Evolutionary conservation across 2,329 filamentous ascomycete species (phyloP).

Genomic region (Calonectria pauciramosa): DNA sequence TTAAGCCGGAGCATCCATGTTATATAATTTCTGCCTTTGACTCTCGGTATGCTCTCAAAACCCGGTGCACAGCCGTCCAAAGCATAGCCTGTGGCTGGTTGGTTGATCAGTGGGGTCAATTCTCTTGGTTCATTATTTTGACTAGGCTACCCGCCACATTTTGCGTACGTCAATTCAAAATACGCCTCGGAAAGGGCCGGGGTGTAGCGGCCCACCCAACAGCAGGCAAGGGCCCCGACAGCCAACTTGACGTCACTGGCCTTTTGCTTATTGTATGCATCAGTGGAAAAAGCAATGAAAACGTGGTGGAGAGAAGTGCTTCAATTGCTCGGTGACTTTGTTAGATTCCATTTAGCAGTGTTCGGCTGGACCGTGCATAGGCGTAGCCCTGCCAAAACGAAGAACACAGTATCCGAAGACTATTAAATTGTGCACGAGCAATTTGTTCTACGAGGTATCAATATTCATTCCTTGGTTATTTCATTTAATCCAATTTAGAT

Average conservation of each 20-base stretch:
- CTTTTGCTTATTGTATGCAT: background rate
- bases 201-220: background rate
- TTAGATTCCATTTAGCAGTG: background rate
- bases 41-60: background rate
- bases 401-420: too few relatives aligned
- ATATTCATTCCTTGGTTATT: background rate
- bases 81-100: slow-evolving; percentile 3
- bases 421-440: background rate
- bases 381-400: background rate
- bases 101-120: background rate
- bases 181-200: background rate
- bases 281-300: background rate
- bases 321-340: background rate
- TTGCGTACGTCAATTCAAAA: background rate
- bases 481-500: background rate
- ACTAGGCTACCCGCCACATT: background rate
- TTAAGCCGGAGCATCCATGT: background rate
- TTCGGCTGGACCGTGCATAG: background rate
- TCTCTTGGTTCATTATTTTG: background rate
- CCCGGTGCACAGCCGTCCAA: background rate
- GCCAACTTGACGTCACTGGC: background rate
- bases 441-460: background rate
- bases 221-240: background rate
- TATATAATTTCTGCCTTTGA: background rate
- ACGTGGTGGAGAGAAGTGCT: too few relatives aligned